Evolutionary conservation across 306 rosid species (phyloP).

Genomic region (Acacia crassicarpa): DNA sequence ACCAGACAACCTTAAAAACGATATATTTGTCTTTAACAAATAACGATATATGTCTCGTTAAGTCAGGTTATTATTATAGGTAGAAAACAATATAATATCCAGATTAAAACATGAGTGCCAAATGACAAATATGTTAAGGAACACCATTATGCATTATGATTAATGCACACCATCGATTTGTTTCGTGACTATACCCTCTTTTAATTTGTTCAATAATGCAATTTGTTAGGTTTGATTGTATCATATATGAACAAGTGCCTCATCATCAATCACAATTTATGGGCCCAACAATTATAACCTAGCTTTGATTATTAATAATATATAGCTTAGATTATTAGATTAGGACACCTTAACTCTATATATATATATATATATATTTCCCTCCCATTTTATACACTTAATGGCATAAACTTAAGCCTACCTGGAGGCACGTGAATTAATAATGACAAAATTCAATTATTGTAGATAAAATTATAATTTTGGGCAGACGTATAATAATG

Average conservation of each 20-base stretch:
- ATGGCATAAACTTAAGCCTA: neutral
- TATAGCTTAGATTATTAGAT: neutral
- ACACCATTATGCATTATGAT: neutral
- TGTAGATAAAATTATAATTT: neutral
- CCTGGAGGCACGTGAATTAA: neutral
- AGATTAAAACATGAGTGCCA: neutral
- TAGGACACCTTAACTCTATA: constrained; percentile 10
- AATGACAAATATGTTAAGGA: neutral
- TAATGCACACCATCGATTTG: neutral
- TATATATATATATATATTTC: too few relatives aligned
- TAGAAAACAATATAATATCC: neutral
- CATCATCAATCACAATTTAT: neutral
- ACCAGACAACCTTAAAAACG: constrained; percentile 1
- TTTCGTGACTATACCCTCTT: neutral
- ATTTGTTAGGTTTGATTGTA: neutral
- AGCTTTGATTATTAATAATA: neutral
- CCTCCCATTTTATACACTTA: too few relatives aligned
- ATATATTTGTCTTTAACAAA: neutral
- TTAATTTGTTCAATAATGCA: neutral
- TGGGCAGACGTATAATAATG: neutral
- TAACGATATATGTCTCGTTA: neutral
- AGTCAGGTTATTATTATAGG: neutral
- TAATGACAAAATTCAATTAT: neutral
- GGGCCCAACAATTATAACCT: constrained; percentile 5
- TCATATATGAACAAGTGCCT: neutral